Percentiles rank a stretch among this genome's conserved stretches.
These are phyloP conservation scores for Pichia thaimueangensis DNA, from an alignment of 805 yeast species.

Conservation along the genomic window DNA sequence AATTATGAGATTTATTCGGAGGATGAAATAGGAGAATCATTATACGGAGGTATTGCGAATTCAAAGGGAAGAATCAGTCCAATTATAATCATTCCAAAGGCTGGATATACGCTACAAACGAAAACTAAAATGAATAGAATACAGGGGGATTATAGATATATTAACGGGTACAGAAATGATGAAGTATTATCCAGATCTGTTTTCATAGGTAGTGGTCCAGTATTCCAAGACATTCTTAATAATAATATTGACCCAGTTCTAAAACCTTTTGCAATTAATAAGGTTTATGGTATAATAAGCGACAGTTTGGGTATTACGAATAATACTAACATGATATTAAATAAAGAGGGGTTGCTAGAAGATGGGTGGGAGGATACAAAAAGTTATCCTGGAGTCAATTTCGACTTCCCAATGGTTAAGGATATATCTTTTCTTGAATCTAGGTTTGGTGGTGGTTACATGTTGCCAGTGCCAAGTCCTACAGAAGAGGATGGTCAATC, in stretches of 20 bases:
- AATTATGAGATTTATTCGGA: slow-evolving; percentile 46
- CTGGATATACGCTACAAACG: slow-evolving; percentile 47
- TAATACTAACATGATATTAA: slow-evolving; percentile 19
- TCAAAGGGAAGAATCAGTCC: slow-evolving; percentile 87
- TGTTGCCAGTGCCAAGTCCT: not conserved
- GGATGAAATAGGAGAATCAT: slow-evolving; percentile 48
- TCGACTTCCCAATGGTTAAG: slow-evolving; percentile 35
- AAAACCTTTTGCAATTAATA: slow-evolving; percentile 64
- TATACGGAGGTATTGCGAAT: slow-evolving; percentile 50
- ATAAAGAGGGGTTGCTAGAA: slow-evolving; percentile 19
- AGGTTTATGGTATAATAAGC: slow-evolving; percentile 70
- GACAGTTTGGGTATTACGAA: slow-evolving; percentile 59
- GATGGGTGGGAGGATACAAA: slow-evolving; percentile 40
- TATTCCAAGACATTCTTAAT: slow-evolving; percentile 34
- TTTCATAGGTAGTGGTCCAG: slow-evolving; percentile 79
- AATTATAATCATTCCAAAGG: slow-evolving; percentile 75
- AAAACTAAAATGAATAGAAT: not conserved
- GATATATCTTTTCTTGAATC: slow-evolving; percentile 30
- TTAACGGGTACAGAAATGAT: slow-evolving; percentile 78
- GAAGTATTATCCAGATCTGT: slow-evolving; percentile 78
- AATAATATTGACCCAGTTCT: slow-evolving; percentile 34
- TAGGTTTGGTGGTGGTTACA: not conserved
- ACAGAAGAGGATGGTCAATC: not conserved
- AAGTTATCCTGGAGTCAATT: slow-evolving; percentile 46
- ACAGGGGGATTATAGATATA: slow-evolving; percentile 52